Percentiles rank a stretch among this genome's conserved stretches.
phyloP scores from a whole-genome alignment of 106 monocot species.

The Phalaenopsis equestris region DNA sequence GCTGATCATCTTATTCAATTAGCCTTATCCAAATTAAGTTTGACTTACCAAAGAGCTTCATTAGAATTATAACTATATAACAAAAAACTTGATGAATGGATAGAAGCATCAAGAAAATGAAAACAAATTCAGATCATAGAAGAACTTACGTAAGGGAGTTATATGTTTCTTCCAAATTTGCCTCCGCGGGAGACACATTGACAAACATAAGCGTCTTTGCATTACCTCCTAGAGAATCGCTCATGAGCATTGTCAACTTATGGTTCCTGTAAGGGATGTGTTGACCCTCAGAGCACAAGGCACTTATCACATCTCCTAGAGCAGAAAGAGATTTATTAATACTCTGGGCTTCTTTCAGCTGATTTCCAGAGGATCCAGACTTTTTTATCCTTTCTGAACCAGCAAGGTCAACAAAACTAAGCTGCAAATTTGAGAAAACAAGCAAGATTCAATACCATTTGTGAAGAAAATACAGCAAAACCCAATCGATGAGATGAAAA shows the following conservation, averaged over 20 bases:
- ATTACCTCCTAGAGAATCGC: slow-evolving; percentile 95
- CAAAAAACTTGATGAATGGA: not conserved
- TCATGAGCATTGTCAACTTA: slow-evolving; percentile 98
- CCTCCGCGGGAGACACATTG: slow-evolving; percentile 83
- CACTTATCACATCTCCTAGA: slow-evolving; percentile 87
- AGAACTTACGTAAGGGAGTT: slow-evolving; percentile 79
- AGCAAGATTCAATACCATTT: no score
- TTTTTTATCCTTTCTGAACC: slow-evolving; percentile 97
- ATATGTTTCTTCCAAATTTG: slow-evolving; percentile 87
- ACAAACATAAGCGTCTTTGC: slow-evolving; percentile 99
- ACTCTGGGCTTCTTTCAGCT: slow-evolving; percentile 94
- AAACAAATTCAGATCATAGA: not conserved
- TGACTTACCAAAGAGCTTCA: not conserved
- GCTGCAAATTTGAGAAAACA: slow-evolving; percentile 38
- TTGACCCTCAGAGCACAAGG: slow-evolving; percentile 81
- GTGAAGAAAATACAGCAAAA: not conserved
- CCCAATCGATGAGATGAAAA: not conserved
- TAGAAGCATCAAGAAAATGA: not conserved
- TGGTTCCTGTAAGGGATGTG: slow-evolving; percentile 98
- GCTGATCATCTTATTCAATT: no score
- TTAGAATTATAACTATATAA: not conserved
- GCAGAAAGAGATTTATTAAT: slow-evolving; percentile 98
- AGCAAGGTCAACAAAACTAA: slow-evolving; percentile 98
- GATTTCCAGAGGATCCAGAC: slow-evolving; percentile 84
- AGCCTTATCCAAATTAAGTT: not conserved